phyloP scores from a whole-genome alignment of 257 asterid genomes.

The Salvia splendens region DNA sequence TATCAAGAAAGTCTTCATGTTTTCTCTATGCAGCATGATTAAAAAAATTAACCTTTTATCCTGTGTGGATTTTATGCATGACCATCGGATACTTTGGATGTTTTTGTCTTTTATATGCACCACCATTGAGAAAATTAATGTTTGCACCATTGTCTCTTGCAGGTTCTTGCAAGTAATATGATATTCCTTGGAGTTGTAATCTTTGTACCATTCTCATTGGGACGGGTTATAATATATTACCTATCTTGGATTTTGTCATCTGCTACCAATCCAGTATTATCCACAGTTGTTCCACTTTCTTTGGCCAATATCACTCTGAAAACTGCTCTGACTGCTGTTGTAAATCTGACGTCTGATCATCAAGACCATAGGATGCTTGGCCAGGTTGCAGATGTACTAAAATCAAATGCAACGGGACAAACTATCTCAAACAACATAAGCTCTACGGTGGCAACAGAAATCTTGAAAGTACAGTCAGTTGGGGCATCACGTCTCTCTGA shows the following conservation, averaged over 20 bases:
- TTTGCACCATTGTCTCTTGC: slow-evolving; percentile 36
- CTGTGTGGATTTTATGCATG: neutral
- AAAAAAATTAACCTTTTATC: slow-evolving; percentile 3
- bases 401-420: slow-evolving; percentile 64
- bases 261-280: slow-evolving; percentile 75
- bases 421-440: slow-evolving; percentile 54
- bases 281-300: slow-evolving; percentile 78
- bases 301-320: slow-evolving; percentile 79
- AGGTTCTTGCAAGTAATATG: slow-evolving; percentile 99
- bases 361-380: slow-evolving; percentile 59
- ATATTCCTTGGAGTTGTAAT: slow-evolving; percentile 93
- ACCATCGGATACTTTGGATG: neutral
- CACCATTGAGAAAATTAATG: slow-evolving; percentile 5
- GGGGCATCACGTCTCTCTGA: slow-evolving; percentile 88
- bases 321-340: slow-evolving; percentile 75
- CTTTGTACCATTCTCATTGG: slow-evolving; percentile 82
- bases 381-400: slow-evolving; percentile 61
- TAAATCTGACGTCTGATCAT: slow-evolving; percentile 71
- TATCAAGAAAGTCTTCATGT: neutral
- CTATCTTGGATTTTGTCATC: slow-evolving; percentile 78
- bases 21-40: neutral
- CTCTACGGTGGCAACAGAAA: slow-evolving; percentile 56
- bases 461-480: slow-evolving; percentile 58
- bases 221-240: slow-evolving; percentile 69
- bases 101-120: neutral